phyloP scores from a whole-genome alignment of 208 protist genomes.

The Wallacemonas sp. region DNA sequence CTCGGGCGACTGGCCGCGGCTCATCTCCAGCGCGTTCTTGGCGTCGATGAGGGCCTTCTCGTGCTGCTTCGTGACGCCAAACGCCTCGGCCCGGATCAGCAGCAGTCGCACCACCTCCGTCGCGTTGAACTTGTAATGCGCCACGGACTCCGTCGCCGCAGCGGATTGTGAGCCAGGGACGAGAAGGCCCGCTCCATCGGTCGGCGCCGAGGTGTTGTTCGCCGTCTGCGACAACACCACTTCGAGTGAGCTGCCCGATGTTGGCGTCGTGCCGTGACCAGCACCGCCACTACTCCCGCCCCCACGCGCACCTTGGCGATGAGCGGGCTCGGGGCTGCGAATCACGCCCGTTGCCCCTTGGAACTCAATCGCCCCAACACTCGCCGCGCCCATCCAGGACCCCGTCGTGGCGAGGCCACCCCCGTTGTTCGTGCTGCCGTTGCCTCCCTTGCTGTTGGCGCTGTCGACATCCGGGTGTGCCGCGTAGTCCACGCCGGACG shows the following conservation, averaged over 20 bases:
- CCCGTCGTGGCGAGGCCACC: neutral
- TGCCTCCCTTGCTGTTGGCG: neutral
- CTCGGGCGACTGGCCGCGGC: conserved; percentile 50
- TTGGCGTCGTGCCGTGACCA: too few relatives aligned
- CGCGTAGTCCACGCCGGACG: conserved; percentile 28
- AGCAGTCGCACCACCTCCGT: conserved; percentile 65
- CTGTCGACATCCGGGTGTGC: neutral
- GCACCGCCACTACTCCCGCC: too few relatives aligned
- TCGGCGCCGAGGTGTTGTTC: neutral
- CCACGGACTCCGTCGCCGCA: neutral
- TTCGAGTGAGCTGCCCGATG: too few relatives aligned
- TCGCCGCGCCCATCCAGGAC: conserved; percentile 8
- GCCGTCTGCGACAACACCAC: too few relatives aligned
- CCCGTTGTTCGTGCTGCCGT: neutral
- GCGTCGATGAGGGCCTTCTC: conserved; percentile 66
- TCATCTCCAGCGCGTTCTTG: conserved; percentile 46
- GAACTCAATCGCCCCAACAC: conserved; percentile 10
- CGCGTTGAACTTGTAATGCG: conserved; percentile 38
- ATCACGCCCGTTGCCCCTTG: neutral
- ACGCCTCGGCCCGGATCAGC: conserved; percentile 72
- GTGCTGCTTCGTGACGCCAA: conserved; percentile 52
- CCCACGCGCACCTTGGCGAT: neutral
- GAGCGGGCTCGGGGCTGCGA: too few relatives aligned
- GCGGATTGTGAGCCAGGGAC: neutral
- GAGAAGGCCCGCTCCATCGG: neutral